phyloP scores from a whole-genome alignment of 768 basidiomycete genomes.

The Rhizopogon vinicolor region DNA sequence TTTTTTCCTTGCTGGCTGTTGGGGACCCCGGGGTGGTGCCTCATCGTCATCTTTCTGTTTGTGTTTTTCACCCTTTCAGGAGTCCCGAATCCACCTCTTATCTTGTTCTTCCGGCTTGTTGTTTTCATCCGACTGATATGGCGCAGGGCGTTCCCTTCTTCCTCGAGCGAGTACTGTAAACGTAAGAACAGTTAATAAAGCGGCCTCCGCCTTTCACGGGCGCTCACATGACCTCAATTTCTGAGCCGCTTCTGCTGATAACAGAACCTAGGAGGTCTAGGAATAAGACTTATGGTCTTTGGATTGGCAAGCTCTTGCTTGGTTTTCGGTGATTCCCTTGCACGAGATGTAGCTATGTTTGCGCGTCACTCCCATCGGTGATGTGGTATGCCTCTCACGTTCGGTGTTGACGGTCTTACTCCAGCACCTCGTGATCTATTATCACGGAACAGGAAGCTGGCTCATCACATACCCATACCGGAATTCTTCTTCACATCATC shows the following conservation, averaged over 20 bases:
- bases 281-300: conserved; percentile 21
- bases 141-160: background rate
- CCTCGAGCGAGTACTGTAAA: conserved; percentile 22
- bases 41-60: conserved; percentile 8
- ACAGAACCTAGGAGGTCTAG: background rate
- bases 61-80: conserved; percentile 5
- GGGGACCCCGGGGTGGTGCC: too few relatives aligned
- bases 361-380: too few relatives aligned
- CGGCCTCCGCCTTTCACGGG: background rate
- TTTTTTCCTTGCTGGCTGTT: background rate
- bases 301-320: conserved; percentile 23
- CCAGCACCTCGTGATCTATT: conserved; percentile 8
- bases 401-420: too few relatives aligned
- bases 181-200: background rate
- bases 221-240: conserved; percentile 31
- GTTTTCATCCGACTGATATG: conserved; percentile 1
- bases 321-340: conserved; percentile 24
- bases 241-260: conserved; percentile 16
- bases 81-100: background rate
- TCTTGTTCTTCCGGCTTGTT: background rate
- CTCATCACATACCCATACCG: conserved; percentile 15
- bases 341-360: conserved; percentile 22
- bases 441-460: background rate
- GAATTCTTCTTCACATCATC: conserved; percentile 31
- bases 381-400: too few relatives aligned